phyloP scores from a whole-genome alignment of 192 early-diverging fungal species.

The Backusella morwellensis region DNA sequence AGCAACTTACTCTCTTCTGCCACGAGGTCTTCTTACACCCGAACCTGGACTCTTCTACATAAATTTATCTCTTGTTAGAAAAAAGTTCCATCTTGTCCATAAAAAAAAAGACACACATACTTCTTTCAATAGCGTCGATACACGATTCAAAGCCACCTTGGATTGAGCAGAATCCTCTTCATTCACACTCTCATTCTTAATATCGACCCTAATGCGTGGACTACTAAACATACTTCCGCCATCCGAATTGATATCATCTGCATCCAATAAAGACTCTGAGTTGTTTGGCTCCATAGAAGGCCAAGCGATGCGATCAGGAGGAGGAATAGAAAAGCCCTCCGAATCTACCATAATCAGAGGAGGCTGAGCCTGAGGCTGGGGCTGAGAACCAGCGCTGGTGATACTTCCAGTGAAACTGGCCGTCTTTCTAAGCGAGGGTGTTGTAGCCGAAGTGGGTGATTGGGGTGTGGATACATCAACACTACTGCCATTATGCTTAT shows the following conservation, averaged over 20 bases:
- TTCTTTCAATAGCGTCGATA: slow-evolving; percentile 34
- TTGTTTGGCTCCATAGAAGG: slow-evolving; percentile 6
- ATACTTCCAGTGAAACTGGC: slow-evolving; percentile 21
- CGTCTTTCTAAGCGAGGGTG: slow-evolving; percentile 10
- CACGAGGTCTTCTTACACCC: slow-evolving; percentile 24
- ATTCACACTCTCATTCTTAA: slow-evolving; percentile 33
- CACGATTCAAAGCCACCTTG: slow-evolving; percentile 31
- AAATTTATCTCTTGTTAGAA: no score
- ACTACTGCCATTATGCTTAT: neutral
- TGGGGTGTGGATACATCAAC: neutral
- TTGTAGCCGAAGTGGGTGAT: neutral
- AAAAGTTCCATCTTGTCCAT: no score
- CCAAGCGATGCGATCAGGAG: slow-evolving; percentile 43
- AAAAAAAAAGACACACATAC: neutral
- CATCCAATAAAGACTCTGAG: slow-evolving; percentile 10
- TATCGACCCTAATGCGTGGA: slow-evolving; percentile 40
- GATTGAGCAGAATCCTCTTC: slow-evolving; percentile 25
- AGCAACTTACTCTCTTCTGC: slow-evolving; percentile 35
- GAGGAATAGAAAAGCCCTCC: slow-evolving; percentile 54
- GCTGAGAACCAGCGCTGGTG: neutral
- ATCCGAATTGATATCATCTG: slow-evolving; percentile 19
- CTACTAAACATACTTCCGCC: slow-evolving; percentile 10
- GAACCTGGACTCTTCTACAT: slow-evolving; percentile 22
- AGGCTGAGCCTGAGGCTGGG: slow-evolving; percentile 4
- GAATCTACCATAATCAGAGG: slow-evolving; percentile 42